phyloP scores from a whole-genome alignment of 345 rosid species.

The Angophora floribunda region DNA sequence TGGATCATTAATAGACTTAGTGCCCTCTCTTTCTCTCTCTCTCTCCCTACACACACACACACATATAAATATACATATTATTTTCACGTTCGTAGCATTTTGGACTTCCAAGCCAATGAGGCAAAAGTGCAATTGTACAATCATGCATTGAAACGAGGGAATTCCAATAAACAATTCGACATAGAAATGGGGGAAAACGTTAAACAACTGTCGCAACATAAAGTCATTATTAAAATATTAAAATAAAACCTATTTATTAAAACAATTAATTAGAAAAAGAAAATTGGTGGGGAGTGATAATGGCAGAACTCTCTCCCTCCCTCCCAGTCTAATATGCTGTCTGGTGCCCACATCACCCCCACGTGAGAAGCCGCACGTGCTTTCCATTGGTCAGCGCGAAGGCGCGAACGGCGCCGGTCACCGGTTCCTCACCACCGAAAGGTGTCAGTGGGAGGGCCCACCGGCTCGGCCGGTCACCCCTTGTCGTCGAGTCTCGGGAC shows the following conservation, averaged over 20 bases:
- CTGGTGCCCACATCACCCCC: conserved; percentile 24
- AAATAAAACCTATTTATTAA: neutral
- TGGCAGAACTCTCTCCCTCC: neutral
- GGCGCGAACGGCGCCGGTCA: conserved; percentile 46
- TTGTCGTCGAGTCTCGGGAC: conserved; percentile 19
- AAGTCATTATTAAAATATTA: neutral
- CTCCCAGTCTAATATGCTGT: too few species aligned
- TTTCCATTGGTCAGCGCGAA: conserved; percentile 5
- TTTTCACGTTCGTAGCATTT: conserved; percentile 5
- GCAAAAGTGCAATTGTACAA: neutral
- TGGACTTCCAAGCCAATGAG: neutral
- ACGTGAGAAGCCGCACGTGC: conserved; percentile 33
- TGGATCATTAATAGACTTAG: neutral
- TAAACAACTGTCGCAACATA: neutral
- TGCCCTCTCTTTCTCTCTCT: neutral
- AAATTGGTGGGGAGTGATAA: neutral
- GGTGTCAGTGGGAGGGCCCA: conserved; percentile 17
- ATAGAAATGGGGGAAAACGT: neutral
- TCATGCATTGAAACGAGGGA: neutral
- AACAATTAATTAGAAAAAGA: neutral
- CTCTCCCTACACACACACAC: too few species aligned
- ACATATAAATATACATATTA: too few species aligned
- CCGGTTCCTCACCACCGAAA: conserved; percentile 9
- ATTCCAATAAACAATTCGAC: neutral
- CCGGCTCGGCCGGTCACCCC: conserved; percentile 7